Percentiles rank a stretch among this genome's conserved stretches.
Conservation (phyloP, 768 basidiomycete species). For the Obba rivulosa region DNA sequence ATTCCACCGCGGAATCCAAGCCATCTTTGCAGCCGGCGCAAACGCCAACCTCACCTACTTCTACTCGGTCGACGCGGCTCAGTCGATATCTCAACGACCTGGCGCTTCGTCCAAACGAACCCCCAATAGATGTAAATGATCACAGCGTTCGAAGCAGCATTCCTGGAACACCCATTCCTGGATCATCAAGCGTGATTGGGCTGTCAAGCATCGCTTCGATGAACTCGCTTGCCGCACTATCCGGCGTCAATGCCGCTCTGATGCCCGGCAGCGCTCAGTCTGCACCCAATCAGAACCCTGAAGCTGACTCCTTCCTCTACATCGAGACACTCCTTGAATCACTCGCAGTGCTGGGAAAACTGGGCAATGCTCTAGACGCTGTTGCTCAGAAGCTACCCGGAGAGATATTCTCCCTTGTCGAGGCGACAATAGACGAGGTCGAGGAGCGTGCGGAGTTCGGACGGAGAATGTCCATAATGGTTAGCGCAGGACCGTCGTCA, state of each 20-base stretch:
- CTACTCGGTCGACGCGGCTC: slow-evolving; percentile 43
- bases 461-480: slow-evolving; percentile 40
- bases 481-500: slow-evolving; percentile 24
- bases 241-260: slow-evolving; percentile 10
- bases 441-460: slow-evolving; percentile 85
- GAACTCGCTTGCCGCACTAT: slow-evolving; percentile 12
- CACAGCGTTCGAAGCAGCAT: slow-evolving; percentile 23
- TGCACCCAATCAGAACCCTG: slow-evolving; percentile 55
- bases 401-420: slow-evolving; percentile 83
- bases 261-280: slow-evolving; percentile 14
- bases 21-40: slow-evolving; percentile 29
- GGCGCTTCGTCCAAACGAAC: slow-evolving; percentile 69
- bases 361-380: slow-evolving; percentile 78
- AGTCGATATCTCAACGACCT: slow-evolving; percentile 61
- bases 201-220: slow-evolving; percentile 13
- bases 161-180: slow-evolving; percentile 13
- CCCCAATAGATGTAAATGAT: slow-evolving; percentile 61
- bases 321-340: slow-evolving; percentile 91
- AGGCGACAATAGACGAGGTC: slow-evolving; percentile 85
- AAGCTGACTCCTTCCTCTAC: slow-evolving; percentile 89
- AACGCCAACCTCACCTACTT: slow-evolving; percentile 36
- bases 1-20: slow-evolving; percentile 15
- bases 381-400: slow-evolving; percentile 76
- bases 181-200: slow-evolving; percentile 9
- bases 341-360: slow-evolving; percentile 84